A percentile compares a stretch with the other conserved stretches of the same genome.
Conservation (phyloP, 2,329 filamentous ascomycete genomes). For the Scleromitrula shiraiana region DNA sequence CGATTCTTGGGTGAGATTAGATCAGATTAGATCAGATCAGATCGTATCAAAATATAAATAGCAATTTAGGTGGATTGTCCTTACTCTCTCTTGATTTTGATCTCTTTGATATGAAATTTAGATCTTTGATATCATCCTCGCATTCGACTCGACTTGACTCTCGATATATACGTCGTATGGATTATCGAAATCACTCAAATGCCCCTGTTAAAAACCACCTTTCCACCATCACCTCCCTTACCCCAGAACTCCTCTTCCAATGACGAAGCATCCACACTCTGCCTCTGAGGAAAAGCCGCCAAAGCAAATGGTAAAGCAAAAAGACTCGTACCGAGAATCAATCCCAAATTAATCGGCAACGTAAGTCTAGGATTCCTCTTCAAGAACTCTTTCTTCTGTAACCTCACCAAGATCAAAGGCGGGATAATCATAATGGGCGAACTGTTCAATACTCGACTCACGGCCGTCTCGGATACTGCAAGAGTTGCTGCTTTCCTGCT, state of each 20-base stretch:
- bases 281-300: constrained; percentile 85
- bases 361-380: constrained; percentile 68
- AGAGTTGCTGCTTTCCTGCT: constrained; percentile 80
- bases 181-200: constrained; percentile 50
- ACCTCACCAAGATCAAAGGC: constrained; percentile 71
- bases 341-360: constrained; percentile 72
- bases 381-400: constrained; percentile 81
- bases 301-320: constrained; percentile 84
- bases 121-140: not conserved
- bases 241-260: constrained; percentile 84
- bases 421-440: constrained; percentile 97
- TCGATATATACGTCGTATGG: not conserved
- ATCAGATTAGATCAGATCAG: too few species aligned
- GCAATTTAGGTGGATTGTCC: too few species aligned
- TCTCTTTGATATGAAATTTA: too few species aligned
- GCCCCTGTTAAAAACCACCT: constrained; percentile 95
- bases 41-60: too few species aligned
- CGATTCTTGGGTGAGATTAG: too few species aligned
- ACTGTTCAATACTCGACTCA: constrained; percentile 85
- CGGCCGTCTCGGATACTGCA: constrained; percentile 86
- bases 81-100: too few species aligned
- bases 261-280: constrained; percentile 65
- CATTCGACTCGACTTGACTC: not conserved
- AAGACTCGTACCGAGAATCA: constrained; percentile 82
- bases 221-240: constrained; percentile 66